Evolutionary conservation across 164 flowering plant genomes (phyloP).

Genomic region (Magnolia changhungtana): DNA sequence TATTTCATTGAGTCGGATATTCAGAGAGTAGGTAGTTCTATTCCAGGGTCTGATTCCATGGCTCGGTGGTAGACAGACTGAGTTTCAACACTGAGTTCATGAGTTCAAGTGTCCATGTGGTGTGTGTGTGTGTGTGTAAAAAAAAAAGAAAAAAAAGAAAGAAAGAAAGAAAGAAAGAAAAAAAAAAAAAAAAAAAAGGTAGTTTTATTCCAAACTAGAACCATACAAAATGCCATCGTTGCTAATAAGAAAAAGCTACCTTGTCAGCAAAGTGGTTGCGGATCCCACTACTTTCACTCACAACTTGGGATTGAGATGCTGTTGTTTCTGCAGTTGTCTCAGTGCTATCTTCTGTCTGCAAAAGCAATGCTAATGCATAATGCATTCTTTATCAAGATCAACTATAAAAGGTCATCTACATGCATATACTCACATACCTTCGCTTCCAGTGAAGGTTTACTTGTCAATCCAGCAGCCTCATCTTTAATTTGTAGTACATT

Average conservation of each 20-base stretch:
- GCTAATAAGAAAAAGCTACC: constrained; percentile 23
- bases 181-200: no score
- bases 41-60: no score
- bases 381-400: not conserved
- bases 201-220: not conserved
- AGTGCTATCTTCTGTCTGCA: constrained; percentile 15
- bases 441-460: constrained; percentile 15
- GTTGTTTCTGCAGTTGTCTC: constrained; percentile 16
- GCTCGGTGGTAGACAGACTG: no score
- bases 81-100: no score
- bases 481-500: constrained; percentile 15
- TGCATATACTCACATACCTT: constrained; percentile 6
- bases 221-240: no score
- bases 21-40: no score
- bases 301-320: constrained; percentile 6
- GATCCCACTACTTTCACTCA: constrained; percentile 13
- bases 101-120: no score
- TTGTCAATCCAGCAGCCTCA: constrained; percentile 13
- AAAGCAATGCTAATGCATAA: not conserved
- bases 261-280: constrained; percentile 28
- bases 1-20: no score
- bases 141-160: no score
- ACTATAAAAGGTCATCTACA: not conserved
- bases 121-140: no score
- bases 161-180: no score